Evolutionary conservation across 2,329 filamentous ascomycete genomes (phyloP), one percentile per base, ranked within the genome.

Genomic region (Chaetomium globosum): DNA sequence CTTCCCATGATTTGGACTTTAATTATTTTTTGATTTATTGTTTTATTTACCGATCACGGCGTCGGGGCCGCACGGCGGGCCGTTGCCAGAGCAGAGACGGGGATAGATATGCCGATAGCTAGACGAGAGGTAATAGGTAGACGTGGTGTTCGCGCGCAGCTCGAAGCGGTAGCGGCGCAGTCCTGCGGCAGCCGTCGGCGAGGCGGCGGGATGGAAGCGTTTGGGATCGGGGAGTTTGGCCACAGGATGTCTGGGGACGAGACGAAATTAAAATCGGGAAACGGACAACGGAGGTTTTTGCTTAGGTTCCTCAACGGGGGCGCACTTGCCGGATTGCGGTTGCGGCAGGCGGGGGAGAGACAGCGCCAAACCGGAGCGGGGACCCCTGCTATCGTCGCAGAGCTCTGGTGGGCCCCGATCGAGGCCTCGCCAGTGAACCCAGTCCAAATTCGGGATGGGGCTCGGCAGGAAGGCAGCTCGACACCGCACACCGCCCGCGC

Each of bases 1-100:
- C 68, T 71, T 73, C 65, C 70, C 73, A 75, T 75, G 73, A 68
- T 74, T 68, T 68, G 63, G 56, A 56, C 31, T 55, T 55, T 55
- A 48, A 33, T 51, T 61, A 33, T 64, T 63, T 54, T 43, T 33
- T 52, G 46, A 54, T 58, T 65, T 52, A 54, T 61, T 64, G n/a
- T 26, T 46, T 28, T 59, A 8, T 21, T 55, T 55, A 59, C 52
- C 59, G 59, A 59, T 59, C 43, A 61, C 31, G 59, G 53, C 61
- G 53, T 59, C 39, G 19, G 54, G 48, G 49, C 61, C 53, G 65
- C 64, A 58, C 63, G 36, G 64, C 59, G 54, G 55, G 12, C 33
- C 59, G 36, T 48, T n/a, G 33, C 28, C 28, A 21, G 52, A 28
- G 19, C 13, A 28, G 21, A n/a, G 12, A 19, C 23, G 12, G 28